Conservation (phyloP, 805 yeast genomes). For the Vanderwaltozyma yarrowii region DNA sequence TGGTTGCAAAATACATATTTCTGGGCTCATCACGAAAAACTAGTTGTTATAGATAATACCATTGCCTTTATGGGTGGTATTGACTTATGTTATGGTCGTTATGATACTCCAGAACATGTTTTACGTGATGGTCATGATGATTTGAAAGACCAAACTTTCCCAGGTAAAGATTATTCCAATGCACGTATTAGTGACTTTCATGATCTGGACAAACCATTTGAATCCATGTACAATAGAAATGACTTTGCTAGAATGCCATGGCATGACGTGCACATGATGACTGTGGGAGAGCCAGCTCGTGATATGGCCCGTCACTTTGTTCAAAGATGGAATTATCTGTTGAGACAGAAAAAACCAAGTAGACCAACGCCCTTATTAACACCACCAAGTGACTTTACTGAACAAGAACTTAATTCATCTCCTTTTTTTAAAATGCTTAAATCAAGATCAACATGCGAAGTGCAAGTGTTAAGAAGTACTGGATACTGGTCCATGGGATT, state of each 20-base stretch:
- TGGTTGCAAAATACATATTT: constrained; percentile 84
- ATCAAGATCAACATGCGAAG: constrained; percentile 79
- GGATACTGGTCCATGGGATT: constrained; percentile 92
- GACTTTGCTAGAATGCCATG: constrained; percentile 93
- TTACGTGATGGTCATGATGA: constrained; percentile 62
- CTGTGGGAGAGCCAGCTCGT: constrained; percentile 88
- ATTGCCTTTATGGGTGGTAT: constrained; percentile 91
- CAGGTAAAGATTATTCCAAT: constrained; percentile 96
- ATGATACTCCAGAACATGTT: constrained; percentile 93
- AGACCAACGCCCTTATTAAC: constrained; percentile 83
- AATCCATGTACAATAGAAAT: constrained; percentile 81
- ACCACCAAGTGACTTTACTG: constrained; percentile 84
- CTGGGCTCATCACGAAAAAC: constrained; percentile 98
- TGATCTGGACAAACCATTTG: constrained; percentile 75
- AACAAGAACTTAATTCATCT: constrained; percentile 52
- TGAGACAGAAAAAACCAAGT: constrained; percentile 91
- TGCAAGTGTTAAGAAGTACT: constrained; percentile 81
- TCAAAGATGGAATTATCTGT: constrained; percentile 91
- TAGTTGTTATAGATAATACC: constrained; percentile 77
- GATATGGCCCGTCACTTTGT: constrained; percentile 91
- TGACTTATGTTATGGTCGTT: constrained; percentile 91
- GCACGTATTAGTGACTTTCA: constrained; percentile 86
- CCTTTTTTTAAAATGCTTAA: constrained; percentile 32
- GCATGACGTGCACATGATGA: constrained; percentile 98
- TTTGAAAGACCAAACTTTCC: constrained; percentile 52